These are phyloP conservation scores for Plantago ovata DNA, from an alignment of 257 asterid species.

Conservation along the genomic window DNA sequence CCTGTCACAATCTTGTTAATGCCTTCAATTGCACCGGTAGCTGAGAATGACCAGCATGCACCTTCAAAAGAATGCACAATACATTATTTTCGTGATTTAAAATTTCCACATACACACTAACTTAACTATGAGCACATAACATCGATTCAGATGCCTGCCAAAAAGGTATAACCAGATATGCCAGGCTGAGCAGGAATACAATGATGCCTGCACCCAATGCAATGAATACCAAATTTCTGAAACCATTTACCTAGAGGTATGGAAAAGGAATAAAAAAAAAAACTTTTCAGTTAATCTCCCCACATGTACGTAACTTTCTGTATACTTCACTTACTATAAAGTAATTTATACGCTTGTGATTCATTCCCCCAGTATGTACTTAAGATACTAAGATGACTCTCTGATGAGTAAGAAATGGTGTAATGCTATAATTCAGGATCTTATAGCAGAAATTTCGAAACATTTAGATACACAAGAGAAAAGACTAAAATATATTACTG, in stretches of 20 bases:
- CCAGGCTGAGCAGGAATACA: no score
- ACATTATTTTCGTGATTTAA: neutral
- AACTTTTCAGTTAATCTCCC: neutral
- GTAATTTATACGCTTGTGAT: no score
- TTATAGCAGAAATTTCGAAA: neutral
- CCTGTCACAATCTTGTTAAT: constrained; percentile 75
- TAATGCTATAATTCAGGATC: neutral
- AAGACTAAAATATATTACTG: neutral
- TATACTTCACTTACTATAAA: no score
- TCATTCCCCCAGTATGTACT: no score
- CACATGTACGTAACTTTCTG: no score
- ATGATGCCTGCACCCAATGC: no score
- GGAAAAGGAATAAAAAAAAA: no score
- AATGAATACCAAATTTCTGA: neutral
- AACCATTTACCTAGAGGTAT: neutral
- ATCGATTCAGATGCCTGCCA: neutral
- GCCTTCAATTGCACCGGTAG: constrained; percentile 96
- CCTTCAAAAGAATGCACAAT: constrained; percentile 37
- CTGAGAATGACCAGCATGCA: constrained; percentile 97
- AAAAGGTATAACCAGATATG: no score
- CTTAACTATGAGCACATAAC: neutral
- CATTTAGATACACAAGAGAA: neutral
- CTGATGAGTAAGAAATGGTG: neutral
- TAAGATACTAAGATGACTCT: no score
- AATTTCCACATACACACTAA: neutral